A percentile compares a stretch with the other conserved stretches of the same genome.
phyloP scores from a whole-genome alignment of 164 flowering plant genomes.

The Santalum album region DNA sequence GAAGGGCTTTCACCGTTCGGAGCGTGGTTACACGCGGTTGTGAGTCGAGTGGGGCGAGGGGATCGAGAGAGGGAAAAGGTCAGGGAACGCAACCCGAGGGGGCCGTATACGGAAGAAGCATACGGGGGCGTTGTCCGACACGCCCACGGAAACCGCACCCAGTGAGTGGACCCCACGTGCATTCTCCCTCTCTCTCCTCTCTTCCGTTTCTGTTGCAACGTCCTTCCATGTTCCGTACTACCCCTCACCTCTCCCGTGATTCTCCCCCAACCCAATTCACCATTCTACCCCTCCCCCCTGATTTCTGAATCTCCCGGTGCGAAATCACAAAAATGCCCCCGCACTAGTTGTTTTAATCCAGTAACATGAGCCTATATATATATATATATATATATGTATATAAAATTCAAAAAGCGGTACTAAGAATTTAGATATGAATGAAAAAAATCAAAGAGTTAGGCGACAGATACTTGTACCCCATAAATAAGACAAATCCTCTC shows the following conservation, averaged over 20 bases:
- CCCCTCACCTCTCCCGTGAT: not conserved
- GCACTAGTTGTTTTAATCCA: not conserved
- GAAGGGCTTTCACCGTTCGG: too few relatives aligned
- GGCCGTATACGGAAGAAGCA: conserved; percentile 69
- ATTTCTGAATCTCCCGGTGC: not conserved
- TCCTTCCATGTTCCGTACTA: not conserved
- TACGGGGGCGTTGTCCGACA: conserved; percentile 60
- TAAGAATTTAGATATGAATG: too few relatives aligned
- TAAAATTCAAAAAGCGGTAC: too few relatives aligned
- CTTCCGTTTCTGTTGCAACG: not conserved
- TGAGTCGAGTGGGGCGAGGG: too few relatives aligned
- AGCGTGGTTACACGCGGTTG: too few relatives aligned
- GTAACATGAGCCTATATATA: too few relatives aligned
- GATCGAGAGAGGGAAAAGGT: too few relatives aligned
- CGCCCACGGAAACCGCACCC: conserved; percentile 34
- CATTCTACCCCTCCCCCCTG: not conserved
- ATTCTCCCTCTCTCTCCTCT: too few relatives aligned
- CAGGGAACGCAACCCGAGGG: not conserved
- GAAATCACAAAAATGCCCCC: not conserved
- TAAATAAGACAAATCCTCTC: too few relatives aligned
- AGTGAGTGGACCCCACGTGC: conserved; percentile 20
- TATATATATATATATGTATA: too few relatives aligned
- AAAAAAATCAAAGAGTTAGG: too few relatives aligned
- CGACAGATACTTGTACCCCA: too few relatives aligned
- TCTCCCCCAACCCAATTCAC: not conserved